Conservation (phyloP, 139 green algal genomes). For the Chlorella sp. region DNA sequence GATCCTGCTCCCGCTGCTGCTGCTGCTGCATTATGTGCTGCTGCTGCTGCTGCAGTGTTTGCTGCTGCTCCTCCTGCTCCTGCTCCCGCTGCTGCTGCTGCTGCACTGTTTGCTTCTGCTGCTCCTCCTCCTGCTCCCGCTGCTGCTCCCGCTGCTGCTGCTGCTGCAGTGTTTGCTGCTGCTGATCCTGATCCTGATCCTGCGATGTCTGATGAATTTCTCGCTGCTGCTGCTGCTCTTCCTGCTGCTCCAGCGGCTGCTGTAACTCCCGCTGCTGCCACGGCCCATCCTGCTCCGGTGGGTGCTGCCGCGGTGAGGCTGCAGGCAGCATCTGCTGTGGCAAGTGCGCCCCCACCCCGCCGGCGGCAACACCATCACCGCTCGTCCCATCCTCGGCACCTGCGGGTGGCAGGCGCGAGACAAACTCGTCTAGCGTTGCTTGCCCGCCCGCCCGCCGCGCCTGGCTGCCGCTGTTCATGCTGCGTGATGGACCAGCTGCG, state of each 20-base stretch:
- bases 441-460: too few species aligned
- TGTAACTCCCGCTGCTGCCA: not conserved
- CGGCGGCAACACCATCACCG: too few species aligned
- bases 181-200: not conserved
- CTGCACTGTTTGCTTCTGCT: not conserved
- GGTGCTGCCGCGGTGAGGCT: too few species aligned
- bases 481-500: too few species aligned
- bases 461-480: too few species aligned
- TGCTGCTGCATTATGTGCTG: not conserved
- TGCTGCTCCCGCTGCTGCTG: not conserved
- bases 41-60: not conserved
- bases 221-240: too few species aligned
- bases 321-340: too few species aligned
- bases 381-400: too few species aligned
- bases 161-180: not conserved
- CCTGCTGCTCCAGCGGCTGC: too few species aligned
- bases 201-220: not conserved
- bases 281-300: not conserved
- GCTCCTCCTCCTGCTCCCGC: not conserved
- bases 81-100: not conserved
- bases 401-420: too few species aligned
- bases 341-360: too few species aligned
- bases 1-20: not conserved
- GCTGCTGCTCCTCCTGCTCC: not conserved
- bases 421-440: too few species aligned